Evolutionary conservation across 352 stramenopile species (phyloP).

Genomic region (Blastocystis sp.): DNA sequence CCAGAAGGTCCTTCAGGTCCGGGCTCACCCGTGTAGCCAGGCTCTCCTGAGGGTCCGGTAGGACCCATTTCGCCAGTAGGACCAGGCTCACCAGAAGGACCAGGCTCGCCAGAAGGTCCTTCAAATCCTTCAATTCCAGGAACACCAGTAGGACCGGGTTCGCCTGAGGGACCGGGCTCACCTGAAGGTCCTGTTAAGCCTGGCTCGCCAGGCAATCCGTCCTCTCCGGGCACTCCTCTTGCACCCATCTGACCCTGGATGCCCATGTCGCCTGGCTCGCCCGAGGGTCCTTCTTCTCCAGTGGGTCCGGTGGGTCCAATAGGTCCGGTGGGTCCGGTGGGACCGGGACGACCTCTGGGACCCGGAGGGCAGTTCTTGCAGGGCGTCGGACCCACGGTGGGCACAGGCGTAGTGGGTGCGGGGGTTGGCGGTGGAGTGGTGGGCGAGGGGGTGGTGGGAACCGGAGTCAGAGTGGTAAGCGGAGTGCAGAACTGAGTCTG

Average conservation of each 20-base stretch:
- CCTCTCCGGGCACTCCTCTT: not conserved
- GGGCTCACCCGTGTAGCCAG: not conserved
- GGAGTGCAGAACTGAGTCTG: conserved; percentile 22
- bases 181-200: conserved; percentile 31
- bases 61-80: not conserved
- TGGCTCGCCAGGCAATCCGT: not conserved
- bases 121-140: not conserved
- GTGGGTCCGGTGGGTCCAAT: conserved; percentile 21
- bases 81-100: conserved; percentile 3
- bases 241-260: not conserved
- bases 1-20: conserved; percentile 31
- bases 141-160: not conserved
- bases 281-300: not conserved
- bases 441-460: not conserved
- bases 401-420: not conserved
- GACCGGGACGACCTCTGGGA: not conserved
- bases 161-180: not conserved
- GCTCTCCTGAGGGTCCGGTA: not conserved
- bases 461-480: not conserved
- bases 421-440: not conserved
- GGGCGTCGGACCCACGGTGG: not conserved
- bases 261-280: not conserved
- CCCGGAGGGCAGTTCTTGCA: conserved; percentile 3
- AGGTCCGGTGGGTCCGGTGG: not conserved
- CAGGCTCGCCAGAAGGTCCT: not conserved